Evolutionary conservation across 306 rosid genomes (phyloP).

Genomic region (Cucurbita ficifolia): DNA sequence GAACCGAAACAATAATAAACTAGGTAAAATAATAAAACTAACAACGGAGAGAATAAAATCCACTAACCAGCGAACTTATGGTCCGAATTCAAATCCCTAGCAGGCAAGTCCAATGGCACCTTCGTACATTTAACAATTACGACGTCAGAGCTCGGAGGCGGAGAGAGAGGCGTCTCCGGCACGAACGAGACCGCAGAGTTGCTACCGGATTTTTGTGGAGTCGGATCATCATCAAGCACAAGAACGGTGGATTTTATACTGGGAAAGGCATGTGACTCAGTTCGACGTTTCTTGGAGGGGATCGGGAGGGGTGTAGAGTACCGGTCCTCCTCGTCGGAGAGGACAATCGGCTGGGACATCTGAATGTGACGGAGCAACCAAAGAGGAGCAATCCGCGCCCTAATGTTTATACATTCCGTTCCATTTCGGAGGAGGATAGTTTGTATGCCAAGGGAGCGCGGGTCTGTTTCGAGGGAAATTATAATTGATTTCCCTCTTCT

Average conservation of each 20-base stretch:
- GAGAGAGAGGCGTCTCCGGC: slow-evolving; percentile 60
- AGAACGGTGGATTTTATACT: slow-evolving; percentile 18
- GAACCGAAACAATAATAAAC: not conserved
- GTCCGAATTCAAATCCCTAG: slow-evolving; percentile 30
- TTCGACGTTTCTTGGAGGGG: slow-evolving; percentile 48
- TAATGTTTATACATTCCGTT: not conserved
- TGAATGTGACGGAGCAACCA: not conserved
- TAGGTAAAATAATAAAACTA: not conserved
- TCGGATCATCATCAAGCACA: slow-evolving; percentile 67
- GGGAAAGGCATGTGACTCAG: slow-evolving; percentile 21
- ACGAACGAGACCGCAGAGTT: slow-evolving; percentile 30
- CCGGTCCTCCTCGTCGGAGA: slow-evolving; percentile 72
- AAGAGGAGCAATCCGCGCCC: not conserved
- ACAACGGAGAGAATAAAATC: not conserved
- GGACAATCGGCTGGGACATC: slow-evolving; percentile 50
- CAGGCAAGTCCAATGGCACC: slow-evolving; percentile 6
- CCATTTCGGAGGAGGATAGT: not conserved
- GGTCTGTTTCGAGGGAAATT: no score
- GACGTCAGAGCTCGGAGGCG: slow-evolving; percentile 26
- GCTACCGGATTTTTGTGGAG: slow-evolving; percentile 31
- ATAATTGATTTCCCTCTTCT: no score
- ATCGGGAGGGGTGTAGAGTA: slow-evolving; percentile 24
- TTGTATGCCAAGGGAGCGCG: slow-evolving; percentile 11
- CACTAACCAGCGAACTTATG: slow-evolving; percentile 26
- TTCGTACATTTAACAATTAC: slow-evolving; percentile 44